A percentile compares a stretch with the other conserved stretches of the same genome.
phyloP scores from a whole-genome alignment of 2,329 filamentous ascomycete genomes.

The Penicillium griseofulvum region DNA sequence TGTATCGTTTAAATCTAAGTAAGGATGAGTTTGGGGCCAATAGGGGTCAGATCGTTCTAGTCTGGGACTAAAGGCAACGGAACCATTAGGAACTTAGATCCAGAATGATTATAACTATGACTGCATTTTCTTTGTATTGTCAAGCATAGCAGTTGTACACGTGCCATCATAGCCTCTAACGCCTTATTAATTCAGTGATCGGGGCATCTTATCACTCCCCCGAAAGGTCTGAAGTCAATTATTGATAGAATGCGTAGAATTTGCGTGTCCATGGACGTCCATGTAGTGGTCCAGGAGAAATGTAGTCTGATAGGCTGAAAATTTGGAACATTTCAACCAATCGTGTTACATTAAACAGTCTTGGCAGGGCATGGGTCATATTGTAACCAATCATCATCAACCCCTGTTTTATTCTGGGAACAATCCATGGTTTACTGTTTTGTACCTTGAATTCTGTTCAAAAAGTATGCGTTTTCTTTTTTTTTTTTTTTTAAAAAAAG shows the following conservation, averaged over 20 bases:
- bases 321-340: background rate
- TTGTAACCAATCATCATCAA: background rate
- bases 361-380: background rate
- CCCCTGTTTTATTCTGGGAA: too few relatives aligned
- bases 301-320: background rate
- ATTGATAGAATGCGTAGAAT: background rate
- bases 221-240: background rate
- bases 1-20: background rate
- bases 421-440: background rate
- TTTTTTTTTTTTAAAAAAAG: too few relatives aligned
- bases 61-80: background rate
- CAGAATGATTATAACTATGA: background rate
- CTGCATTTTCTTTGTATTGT: background rate
- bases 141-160: background rate
- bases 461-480: background rate
- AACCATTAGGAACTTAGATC: slow-evolving; percentile 5
- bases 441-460: background rate
- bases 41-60: slow-evolving; percentile 2
- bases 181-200: background rate
- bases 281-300: slow-evolving; percentile 1
- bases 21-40: slow-evolving; percentile 1
- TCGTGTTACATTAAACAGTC: background rate
- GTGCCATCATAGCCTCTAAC: background rate
- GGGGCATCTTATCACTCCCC: background rate
- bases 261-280: background rate